These are phyloP conservation scores for Quercus robur DNA, from an alignment of 306 rosid species.

Conservation along the genomic window DNA sequence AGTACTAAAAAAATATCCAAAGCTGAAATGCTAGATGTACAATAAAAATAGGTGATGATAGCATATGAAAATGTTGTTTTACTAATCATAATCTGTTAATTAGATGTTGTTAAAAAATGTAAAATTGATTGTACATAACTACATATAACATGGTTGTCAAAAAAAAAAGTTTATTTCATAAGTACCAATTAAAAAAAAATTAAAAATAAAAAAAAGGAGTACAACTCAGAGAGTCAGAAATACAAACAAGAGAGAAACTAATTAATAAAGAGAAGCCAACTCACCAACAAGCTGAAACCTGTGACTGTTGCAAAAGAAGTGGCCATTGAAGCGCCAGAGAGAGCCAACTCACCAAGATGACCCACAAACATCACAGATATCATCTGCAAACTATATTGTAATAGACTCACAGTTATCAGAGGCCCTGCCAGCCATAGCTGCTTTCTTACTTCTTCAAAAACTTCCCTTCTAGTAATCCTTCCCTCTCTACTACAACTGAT, in stretches of 20 bases:
- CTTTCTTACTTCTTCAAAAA: conserved; percentile 56
- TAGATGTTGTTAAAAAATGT: no score
- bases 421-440: conserved; percentile 92
- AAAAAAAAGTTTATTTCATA: no score
- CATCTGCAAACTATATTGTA: conserved; percentile 48
- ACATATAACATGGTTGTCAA: no score
- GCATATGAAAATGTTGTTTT: no score
- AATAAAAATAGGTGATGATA: no score
- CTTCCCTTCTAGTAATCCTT: conserved; percentile 2
- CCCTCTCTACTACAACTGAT: neutral
- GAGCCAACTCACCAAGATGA: conserved; percentile 60
- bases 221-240: neutral
- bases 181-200: no score
- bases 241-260: neutral
- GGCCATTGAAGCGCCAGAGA: conserved; percentile 74
- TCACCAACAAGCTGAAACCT: conserved; percentile 69
- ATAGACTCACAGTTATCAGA: conserved; percentile 38
- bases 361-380: conserved; percentile 80
- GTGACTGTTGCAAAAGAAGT: conserved; percentile 70
- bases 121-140: no score
- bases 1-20: no score
- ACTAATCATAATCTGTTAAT: no score
- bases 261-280: conserved; percentile 7
- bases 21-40: no score
- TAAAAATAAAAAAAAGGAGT: no score